These are phyloP conservation scores for Tetrahymena elliotti DNA, from an alignment of 73 alveolate species.

Conservation along the genomic window DNA sequence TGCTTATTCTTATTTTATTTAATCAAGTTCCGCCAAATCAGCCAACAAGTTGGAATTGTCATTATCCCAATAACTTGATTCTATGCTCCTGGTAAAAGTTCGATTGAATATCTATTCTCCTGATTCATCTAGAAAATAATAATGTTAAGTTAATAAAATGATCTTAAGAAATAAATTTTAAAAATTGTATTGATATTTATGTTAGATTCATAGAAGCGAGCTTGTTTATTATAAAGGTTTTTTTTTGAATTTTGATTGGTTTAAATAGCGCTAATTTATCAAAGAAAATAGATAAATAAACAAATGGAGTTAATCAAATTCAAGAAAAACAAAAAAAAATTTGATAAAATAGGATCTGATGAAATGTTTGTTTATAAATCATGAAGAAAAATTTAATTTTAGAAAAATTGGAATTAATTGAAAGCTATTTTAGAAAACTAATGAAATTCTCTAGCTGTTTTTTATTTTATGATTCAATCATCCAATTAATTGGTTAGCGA, in stretches of 20 bases:
- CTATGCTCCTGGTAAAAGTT: background rate
- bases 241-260: background rate
- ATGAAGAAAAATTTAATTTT: too few relatives aligned
- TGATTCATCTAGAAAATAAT: background rate
- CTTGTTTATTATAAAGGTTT: background rate
- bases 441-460: background rate
- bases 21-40: background rate
- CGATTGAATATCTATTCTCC: background rate
- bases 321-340: background rate
- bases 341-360: too few relatives aligned
- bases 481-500: background rate
- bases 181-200: background rate
- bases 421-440: background rate
- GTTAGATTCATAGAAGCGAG: background rate
- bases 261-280: background rate
- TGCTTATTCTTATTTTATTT: background rate
- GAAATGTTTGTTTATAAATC: background rate
- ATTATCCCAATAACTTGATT: background rate
- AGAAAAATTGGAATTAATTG: background rate
- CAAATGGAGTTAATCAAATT: background rate
- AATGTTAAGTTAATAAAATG: background rate
- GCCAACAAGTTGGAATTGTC: background rate
- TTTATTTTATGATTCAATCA: background rate
- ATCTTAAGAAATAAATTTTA: too few relatives aligned
- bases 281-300: background rate